Evolutionary conservation across 2,329 filamentous ascomycete species (phyloP), one percentile per base, ranked within the genome.

Genomic region (Cryoendolithus antarcticus): DNA sequence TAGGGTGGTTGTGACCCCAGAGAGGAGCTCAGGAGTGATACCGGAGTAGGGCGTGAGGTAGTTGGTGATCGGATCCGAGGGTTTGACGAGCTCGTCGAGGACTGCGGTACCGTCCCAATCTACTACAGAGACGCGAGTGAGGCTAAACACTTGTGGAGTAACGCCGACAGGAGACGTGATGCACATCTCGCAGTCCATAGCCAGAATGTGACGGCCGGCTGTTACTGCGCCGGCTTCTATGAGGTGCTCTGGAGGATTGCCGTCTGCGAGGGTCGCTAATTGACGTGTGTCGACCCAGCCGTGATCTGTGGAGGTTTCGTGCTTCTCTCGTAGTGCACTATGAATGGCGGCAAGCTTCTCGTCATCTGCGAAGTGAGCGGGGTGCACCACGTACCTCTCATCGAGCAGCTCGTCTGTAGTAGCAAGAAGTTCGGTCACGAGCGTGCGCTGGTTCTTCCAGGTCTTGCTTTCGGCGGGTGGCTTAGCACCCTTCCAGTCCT

Each of bases 121-220:
- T 6, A 98, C 67, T 30, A 96, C 61, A 57, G 86, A 95, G 57
- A 96, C 81, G 41, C 91, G 78, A 2, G 91, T 93, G 32, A 98
- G 75, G 29, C 88, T 85, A 46, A 82, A 85, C 48, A 84, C 75
- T 35, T 77, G 77, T 44, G 81, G 77, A 12, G 49, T 45, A 11
- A 48, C 42, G 11, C 53, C 53, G 30, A 41, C 37, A 10, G 55
- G 55, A 43, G 80, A 82, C 2, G 86, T 93, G 63, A 86, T 79
- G 58, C 88, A 94, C 91, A 98, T 98, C 62, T 98, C 91, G 62
- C 91, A 98, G 58, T 98, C 91, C 39, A 98, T 69, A 1, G 86
- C 81, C 35, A 93, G 66, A 8, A 95, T 66, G 30, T 80, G 73
- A 45, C 86, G 76, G 29, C 88, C 91, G 24, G 77, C 84, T 0